A percentile compares a stretch with the other conserved stretches of the same genome.
Conservation (phyloP, 768 basidiomycete species). For the Chlorophyllum brunneum region DNA sequence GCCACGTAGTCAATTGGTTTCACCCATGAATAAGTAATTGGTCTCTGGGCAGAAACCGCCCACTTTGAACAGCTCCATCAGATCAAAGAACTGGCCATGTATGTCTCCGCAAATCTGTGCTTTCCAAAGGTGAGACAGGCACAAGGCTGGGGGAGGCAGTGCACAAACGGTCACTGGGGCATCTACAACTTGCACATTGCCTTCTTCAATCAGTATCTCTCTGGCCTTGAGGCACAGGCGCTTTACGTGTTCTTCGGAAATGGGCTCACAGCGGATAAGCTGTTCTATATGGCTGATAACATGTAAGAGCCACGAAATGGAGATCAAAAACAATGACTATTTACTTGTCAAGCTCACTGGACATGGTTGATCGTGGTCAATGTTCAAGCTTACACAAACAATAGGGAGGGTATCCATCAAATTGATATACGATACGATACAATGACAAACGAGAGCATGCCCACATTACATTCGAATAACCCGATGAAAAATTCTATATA, state of each 20-base stretch:
- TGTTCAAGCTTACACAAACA: slow-evolving; percentile 11
- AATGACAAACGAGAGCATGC: slow-evolving; percentile 10
- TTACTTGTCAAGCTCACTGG: slow-evolving; percentile 53
- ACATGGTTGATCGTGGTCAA: slow-evolving; percentile 28
- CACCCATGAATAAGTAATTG: slow-evolving; percentile 96
- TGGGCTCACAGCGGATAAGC: slow-evolving; percentile 88
- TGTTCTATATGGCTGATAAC: slow-evolving; percentile 84
- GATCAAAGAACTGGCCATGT: slow-evolving; percentile 95
- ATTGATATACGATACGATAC: slow-evolving; percentile 14
- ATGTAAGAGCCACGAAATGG: not conserved
- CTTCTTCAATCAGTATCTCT: slow-evolving; percentile 96
- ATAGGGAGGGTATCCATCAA: slow-evolving; percentile 12
- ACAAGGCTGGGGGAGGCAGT: slow-evolving; percentile 19
- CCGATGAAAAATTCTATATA: slow-evolving; percentile 6
- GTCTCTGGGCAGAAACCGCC: slow-evolving; percentile 92
- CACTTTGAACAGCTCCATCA: slow-evolving; percentile 92
- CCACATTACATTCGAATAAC: slow-evolving; percentile 10
- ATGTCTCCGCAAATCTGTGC: slow-evolving; percentile 89
- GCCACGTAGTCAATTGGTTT: slow-evolving; percentile 22
- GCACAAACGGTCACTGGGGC: slow-evolving; percentile 86
- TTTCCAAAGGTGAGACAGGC: not conserved
- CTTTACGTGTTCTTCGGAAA: slow-evolving; percentile 95
- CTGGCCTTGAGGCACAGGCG: slow-evolving; percentile 92
- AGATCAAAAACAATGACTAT: not conserved
- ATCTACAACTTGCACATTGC: slow-evolving; percentile 94